Evolutionary conservation across 2,329 filamentous ascomycete genomes (phyloP).

Genomic region (Alternaria angustiovoidea): DNA sequence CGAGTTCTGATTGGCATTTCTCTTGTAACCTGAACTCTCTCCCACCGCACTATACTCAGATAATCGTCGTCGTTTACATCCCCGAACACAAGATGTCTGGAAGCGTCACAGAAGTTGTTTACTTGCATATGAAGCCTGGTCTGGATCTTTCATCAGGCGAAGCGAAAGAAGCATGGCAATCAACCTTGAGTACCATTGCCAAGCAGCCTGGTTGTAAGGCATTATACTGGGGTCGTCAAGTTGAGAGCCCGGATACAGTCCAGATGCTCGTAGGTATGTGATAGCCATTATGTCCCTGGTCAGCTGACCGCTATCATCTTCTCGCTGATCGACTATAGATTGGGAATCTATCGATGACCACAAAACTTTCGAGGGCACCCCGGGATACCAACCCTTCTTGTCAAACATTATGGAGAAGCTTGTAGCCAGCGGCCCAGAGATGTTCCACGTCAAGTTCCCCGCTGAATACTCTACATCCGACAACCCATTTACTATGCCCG

Average conservation of each 20-base stretch:
- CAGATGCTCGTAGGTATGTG: constrained; percentile 54
- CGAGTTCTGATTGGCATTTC: background rate
- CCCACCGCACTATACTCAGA: background rate
- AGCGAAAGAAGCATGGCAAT: constrained; percentile 42
- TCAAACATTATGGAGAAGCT: constrained; percentile 38
- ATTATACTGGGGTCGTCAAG: constrained; percentile 47
- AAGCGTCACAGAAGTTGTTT: constrained; percentile 51
- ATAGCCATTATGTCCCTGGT: constrained; percentile 26
- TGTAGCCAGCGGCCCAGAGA: constrained; percentile 29
- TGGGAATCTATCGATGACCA: constrained; percentile 55
- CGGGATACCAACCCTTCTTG: constrained; percentile 52
- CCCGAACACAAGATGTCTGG: constrained; percentile 26
- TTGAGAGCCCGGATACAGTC: constrained; percentile 51
- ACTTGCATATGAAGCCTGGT: constrained; percentile 50
- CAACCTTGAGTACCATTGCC: constrained; percentile 45
- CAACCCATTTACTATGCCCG: constrained; percentile 51
- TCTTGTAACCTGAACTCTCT: background rate
- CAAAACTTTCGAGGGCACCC: constrained; percentile 50
- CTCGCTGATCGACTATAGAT: constrained; percentile 38
- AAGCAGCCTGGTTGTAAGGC: constrained; percentile 49
- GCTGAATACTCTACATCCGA: constrained; percentile 19
- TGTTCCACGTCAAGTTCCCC: constrained; percentile 50
- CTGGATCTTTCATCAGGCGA: constrained; percentile 32
- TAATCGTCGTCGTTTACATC: background rate
- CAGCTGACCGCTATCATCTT: background rate